A percentile compares a stretch with the other conserved stretches of the same genome.
These are phyloP conservation scores for Cryphonectria carpinicola DNA, from an alignment of 2,329 filamentous ascomycete genomes.

Conservation along the genomic window DNA sequence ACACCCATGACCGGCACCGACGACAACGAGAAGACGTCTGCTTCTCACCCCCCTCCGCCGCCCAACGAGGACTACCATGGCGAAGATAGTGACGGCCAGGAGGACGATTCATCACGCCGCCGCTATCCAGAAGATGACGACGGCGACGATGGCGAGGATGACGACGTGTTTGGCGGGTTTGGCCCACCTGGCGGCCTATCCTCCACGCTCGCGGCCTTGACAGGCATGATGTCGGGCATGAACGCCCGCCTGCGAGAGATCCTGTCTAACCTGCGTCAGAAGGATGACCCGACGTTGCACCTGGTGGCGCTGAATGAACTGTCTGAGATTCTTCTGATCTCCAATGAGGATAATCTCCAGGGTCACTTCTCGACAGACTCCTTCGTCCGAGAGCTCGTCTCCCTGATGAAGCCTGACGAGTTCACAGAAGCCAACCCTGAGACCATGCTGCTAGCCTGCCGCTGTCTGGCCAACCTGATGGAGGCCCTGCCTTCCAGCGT, in stretches of 20 bases:
- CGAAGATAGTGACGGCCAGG: conserved; percentile 46
- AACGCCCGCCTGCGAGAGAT: conserved; percentile 79
- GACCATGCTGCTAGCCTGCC: conserved; percentile 94
- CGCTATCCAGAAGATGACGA: conserved; percentile 54
- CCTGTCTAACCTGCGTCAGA: conserved; percentile 74
- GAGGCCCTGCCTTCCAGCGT: conserved; percentile 92
- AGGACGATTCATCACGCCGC: conserved; percentile 53
- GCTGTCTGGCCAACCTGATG: conserved; percentile 96
- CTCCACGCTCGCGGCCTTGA: conserved; percentile 82
- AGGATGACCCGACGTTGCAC: conserved; percentile 85
- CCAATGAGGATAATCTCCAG: conserved; percentile 93
- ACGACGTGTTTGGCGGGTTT: conserved; percentile 68
- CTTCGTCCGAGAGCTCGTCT: conserved; percentile 92
- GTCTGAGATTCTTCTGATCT: conserved; percentile 89
- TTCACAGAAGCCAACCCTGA: conserved; percentile 88
- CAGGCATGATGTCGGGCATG: conserved; percentile 88
- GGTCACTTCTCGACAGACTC: conserved; percentile 94
- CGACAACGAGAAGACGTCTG: conserved; percentile 51
- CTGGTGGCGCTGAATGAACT: conserved; percentile 91
- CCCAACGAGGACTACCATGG: conserved; percentile 46
- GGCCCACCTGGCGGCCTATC: conserved; percentile 71
- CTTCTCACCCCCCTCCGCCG: conserved; percentile 48
- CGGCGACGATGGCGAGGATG: conserved; percentile 63
- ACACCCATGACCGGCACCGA: conserved; percentile 73
- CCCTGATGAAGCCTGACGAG: conserved; percentile 88